Evolutionary conservation across 805 yeast species (phyloP), one percentile per base, ranked within the genome.

Genomic region (Citeromyces matritensis): DNA sequence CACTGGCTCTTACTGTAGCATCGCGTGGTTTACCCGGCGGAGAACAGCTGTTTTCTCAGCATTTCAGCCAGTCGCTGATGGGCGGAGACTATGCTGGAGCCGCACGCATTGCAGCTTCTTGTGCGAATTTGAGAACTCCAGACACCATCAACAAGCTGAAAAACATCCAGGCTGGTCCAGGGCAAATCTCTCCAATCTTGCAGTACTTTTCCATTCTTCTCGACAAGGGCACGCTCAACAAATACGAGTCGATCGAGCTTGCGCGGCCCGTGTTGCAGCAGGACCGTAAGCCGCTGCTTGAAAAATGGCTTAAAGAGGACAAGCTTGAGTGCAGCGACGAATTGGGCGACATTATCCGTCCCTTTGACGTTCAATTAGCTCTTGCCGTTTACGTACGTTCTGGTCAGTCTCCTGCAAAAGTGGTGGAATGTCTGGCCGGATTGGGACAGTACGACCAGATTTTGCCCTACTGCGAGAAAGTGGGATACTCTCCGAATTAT

Each of bases 11-110:
- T 37, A 65, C 84, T 8, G 69, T 91, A 40, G 93, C 97, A 17
- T 72, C 95, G 3, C 80, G 97, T 55, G 95, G 95, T 2, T 71
- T 91, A 47, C 91, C 95, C 27, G 99, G 99, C 42, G 98, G 97
- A 30, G 99, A 91, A 53, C 76, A 74, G 46, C 65, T 91, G 39
- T 86, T 91, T 57, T 60, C 67, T 37, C 94, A 85, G 57, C 97
- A 88, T 58, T 91, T 91, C 60, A 93, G 85, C 48, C 74, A 75
- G 51, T 68, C 77, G 45, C 65, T 91, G 45, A 69, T 73, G 41
- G 73, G 74, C 43, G 95, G 95, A 43, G 91, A 85, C 52, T 91
- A 85, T 49, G 65, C 74, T 35, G 76, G 77, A 44, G 98, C 98
- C 33, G 98, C 97, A 31, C 84, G 84, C 58, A 82, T 88, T 37